A percentile compares a stretch with the other conserved stretches of the same genome.
phyloP scores from a whole-genome alignment of 2,329 filamentous ascomycete genomes.

The Chaetomiaceae sp. region DNA sequence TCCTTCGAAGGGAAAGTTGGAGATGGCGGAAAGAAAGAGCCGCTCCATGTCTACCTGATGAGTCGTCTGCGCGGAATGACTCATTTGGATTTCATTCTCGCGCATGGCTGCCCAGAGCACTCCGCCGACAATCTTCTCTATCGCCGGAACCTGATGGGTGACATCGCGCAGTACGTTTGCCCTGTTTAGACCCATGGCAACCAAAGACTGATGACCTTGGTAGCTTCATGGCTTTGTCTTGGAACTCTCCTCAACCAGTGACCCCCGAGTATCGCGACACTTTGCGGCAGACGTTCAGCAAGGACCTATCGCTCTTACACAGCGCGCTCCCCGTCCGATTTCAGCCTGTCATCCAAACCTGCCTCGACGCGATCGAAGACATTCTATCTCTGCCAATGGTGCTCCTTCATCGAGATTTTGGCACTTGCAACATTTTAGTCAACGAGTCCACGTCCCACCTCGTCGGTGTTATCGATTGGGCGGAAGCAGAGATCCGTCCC shows the following conservation, averaged over 20 bases:
- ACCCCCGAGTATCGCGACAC: slow-evolving; percentile 26
- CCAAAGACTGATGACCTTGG: no score
- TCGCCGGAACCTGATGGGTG: slow-evolving; percentile 34
- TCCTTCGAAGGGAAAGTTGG: neutral
- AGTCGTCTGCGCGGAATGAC: neutral
- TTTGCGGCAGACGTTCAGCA: slow-evolving; percentile 28
- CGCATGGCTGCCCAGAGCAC: slow-evolving; percentile 33
- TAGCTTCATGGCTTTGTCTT: slow-evolving; percentile 20
- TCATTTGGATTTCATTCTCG: slow-evolving; percentile 27
- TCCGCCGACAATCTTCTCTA: slow-evolving; percentile 32
- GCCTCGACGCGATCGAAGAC: slow-evolving; percentile 30
- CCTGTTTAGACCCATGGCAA: neutral
- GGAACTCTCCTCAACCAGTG: slow-evolving; percentile 34
- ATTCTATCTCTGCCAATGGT: slow-evolving; percentile 39
- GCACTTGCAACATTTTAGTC: slow-evolving; percentile 38
- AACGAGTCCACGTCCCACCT: slow-evolving; percentile 35
- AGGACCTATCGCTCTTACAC: slow-evolving; percentile 33
- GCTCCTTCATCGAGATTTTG: slow-evolving; percentile 38
- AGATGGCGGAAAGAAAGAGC: neutral
- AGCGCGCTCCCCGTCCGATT: slow-evolving; percentile 34
- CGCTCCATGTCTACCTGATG: neutral
- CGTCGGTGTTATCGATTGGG: slow-evolving; percentile 40
- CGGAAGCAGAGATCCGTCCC: slow-evolving; percentile 37
- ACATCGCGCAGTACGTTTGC: slow-evolving; percentile 30
- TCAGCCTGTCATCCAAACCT: slow-evolving; percentile 30